Evolutionary conservation across 345 rosid genomes (phyloP).

Genomic region (thale cress (Arabidopsis thaliana)): DNA sequence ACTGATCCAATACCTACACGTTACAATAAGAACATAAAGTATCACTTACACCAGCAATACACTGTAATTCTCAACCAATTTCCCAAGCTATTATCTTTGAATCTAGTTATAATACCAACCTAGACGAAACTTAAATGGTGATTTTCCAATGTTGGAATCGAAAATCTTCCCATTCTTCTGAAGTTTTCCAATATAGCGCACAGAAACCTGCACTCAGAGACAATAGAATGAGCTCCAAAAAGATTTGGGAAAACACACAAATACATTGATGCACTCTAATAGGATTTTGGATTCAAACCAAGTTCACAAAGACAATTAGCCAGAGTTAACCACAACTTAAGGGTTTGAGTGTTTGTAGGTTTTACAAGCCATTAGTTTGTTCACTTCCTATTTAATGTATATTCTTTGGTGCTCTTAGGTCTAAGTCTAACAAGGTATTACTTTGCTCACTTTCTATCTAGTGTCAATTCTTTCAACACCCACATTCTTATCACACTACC

Average conservation of each 20-base stretch:
- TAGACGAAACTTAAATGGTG: constrained; percentile 87
- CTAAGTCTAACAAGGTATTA: neutral
- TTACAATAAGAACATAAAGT: constrained; percentile 25
- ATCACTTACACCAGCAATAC: constrained; percentile 7
- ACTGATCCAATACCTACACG: constrained; percentile 82
- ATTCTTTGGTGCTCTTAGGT: neutral
- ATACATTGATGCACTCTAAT: neutral
- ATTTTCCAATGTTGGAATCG: constrained; percentile 78
- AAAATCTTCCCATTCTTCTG: constrained; percentile 84
- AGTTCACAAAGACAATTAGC: constrained; percentile 2
- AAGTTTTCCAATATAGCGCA: constrained; percentile 88
- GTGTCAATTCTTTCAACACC: neutral
- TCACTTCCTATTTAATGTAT: neutral
- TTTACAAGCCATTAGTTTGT: neutral
- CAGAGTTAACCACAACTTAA: constrained; percentile 1
- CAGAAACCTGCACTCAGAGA: constrained; percentile 67
- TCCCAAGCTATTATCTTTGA: neutral
- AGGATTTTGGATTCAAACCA: neutral
- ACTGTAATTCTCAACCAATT: neutral
- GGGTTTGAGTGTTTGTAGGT: neutral
- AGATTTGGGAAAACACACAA: neutral
- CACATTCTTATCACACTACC: constrained; percentile 14
- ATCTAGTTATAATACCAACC: constrained; percentile 44
- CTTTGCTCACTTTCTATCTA: neutral
- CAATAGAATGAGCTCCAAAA: constrained; percentile 8